Conservation (phyloP, 148 eudicot genomes). For the Rhododendron ferrugineum region DNA sequence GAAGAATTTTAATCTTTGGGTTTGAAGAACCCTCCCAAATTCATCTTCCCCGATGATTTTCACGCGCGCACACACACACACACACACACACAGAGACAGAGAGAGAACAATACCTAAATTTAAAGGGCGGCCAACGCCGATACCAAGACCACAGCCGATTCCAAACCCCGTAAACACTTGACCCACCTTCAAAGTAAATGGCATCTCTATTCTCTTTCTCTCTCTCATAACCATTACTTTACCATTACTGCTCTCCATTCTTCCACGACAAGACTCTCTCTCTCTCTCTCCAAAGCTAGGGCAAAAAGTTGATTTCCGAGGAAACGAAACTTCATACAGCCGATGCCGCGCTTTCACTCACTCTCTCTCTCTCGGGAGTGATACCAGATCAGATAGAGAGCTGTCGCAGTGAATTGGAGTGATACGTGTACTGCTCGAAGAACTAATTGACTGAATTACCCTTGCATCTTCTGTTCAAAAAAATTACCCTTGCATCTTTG, state of each 20-base stretch:
- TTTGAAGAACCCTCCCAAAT: slow-evolving; percentile 31
- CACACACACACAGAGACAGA: no score
- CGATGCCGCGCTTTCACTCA: not conserved
- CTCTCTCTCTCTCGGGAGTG: not conserved
- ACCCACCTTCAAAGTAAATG: slow-evolving; percentile 69
- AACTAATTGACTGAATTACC: no score
- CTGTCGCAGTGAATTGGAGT: no score
- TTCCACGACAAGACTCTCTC: not conserved
- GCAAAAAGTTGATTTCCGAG: not conserved
- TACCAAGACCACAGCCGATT: slow-evolving; percentile 86
- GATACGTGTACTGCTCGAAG: no score
- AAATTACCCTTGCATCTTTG: no score
- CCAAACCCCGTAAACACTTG: slow-evolving; percentile 90
- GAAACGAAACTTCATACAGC: not conserved
- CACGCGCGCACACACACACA: not conserved
- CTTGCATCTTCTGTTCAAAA: no score
- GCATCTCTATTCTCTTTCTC: slow-evolving; percentile 50
- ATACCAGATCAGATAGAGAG: not conserved
- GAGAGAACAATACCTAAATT: slow-evolving; percentile 52
- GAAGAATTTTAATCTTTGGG: slow-evolving; percentile 19
- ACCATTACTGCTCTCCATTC: slow-evolving; percentile 25
- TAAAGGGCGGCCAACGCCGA: slow-evolving; percentile 85
- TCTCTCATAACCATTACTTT: slow-evolving; percentile 14
- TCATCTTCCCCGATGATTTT: slow-evolving; percentile 23
- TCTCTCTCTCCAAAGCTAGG: not conserved